phyloP scores from a whole-genome alignment of 108 stramenopile species.

The Skeletonema potamos region DNA sequence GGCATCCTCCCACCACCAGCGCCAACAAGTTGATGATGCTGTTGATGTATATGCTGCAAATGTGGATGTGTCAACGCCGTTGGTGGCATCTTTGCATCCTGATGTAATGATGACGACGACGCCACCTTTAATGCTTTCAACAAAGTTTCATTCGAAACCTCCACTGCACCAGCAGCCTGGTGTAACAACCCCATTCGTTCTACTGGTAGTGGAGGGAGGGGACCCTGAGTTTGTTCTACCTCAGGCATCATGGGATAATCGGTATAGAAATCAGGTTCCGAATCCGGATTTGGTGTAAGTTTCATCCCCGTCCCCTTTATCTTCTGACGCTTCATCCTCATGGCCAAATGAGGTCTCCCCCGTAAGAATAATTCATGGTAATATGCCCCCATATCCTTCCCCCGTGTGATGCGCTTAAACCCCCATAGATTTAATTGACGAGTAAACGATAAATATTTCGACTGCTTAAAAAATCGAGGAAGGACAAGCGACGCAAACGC shows the following conservation, averaged over 20 bases:
- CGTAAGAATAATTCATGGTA: slow-evolving; percentile 69
- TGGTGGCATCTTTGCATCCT: neutral
- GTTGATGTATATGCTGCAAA: neutral
- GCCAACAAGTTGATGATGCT: neutral
- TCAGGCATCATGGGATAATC: slow-evolving; percentile 26
- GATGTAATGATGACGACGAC: neutral
- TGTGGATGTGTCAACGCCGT: neutral
- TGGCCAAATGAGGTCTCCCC: slow-evolving; percentile 49
- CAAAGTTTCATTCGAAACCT: neutral
- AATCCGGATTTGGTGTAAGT: slow-evolving; percentile 53
- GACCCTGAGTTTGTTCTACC: slow-evolving; percentile 4
- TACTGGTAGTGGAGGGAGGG: slow-evolving; percentile 20
- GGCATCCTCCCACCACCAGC: neutral
- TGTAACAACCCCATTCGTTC: slow-evolving; percentile 9
- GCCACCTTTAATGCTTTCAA: neutral
- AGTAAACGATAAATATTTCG: slow-evolving; percentile 71
- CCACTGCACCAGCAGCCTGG: neutral
- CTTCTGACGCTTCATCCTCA: slow-evolving; percentile 54
- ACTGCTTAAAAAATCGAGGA: slow-evolving; percentile 76
- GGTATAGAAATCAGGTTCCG: slow-evolving; percentile 47
- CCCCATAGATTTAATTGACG: slow-evolving; percentile 87
- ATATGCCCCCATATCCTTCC: slow-evolving; percentile 56
- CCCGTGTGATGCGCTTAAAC: slow-evolving; percentile 71
- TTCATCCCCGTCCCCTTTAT: slow-evolving; percentile 68
- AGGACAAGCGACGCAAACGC: slow-evolving; percentile 54